phyloP scores from a whole-genome alignment of 2,329 filamentous ascomycete species.

The Pochonia chlamydosporia region DNA sequence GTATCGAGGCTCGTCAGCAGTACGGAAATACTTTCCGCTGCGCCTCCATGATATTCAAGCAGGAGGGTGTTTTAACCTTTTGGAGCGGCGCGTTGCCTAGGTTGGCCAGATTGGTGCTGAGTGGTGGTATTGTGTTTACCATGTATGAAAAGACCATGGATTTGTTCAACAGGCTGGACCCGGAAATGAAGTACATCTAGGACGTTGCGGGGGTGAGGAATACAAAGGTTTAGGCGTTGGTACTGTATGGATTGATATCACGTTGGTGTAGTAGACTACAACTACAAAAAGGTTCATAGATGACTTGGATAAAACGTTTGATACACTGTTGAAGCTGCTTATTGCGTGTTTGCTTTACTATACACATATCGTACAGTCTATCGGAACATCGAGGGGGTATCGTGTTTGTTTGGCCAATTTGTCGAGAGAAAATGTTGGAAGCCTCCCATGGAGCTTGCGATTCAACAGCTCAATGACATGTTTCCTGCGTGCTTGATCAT shows the following conservation, averaged over 20 bases:
- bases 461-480: too few species aligned
- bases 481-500: too few species aligned
- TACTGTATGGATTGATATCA: background rate
- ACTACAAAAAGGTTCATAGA: background rate
- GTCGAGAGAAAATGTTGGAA: too few species aligned
- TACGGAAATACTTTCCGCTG: constrained; percentile 90
- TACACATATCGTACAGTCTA: constrained; percentile 13
- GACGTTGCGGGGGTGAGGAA: background rate
- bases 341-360: constrained; percentile 15
- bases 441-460: too few species aligned
- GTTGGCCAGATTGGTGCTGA: constrained; percentile 77
- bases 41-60: constrained; percentile 73
- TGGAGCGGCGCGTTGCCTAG: constrained; percentile 92
- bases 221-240: background rate
- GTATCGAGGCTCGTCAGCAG: constrained; percentile 70
- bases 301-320: background rate
- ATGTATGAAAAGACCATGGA: constrained; percentile 99
- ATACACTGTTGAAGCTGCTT: background rate
- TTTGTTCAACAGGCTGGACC: constrained; percentile 71
- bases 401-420: constrained; percentile 6
- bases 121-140: constrained; percentile 95
- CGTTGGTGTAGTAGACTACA: background rate
- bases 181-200: constrained; percentile 76
- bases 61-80: constrained; percentile 84
- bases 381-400: constrained; percentile 2